Evolutionary conservation across 2,329 filamentous ascomycete genomes (phyloP).

Genomic region (Penicillium sp.): DNA sequence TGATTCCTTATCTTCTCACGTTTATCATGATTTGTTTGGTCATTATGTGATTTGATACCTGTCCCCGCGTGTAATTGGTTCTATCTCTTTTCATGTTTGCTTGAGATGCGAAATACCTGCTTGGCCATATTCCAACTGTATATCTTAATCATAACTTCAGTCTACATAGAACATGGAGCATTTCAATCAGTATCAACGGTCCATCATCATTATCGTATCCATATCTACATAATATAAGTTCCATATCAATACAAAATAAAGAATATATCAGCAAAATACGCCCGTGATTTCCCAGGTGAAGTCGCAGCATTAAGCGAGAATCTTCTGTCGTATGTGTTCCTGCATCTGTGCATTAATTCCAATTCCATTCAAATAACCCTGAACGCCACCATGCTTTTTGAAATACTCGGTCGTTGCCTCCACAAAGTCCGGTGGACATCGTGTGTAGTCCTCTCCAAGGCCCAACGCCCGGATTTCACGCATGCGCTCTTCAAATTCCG

Average conservation of each 20-base stretch:
- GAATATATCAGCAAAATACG: neutral
- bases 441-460: slow-evolving; percentile 69
- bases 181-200: neutral
- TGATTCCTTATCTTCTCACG: neutral
- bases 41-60: slow-evolving; percentile 2
- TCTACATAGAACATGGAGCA: neutral
- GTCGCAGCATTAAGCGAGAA: slow-evolving; percentile 19
- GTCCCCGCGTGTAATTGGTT: neutral
- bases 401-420: slow-evolving; percentile 59
- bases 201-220: slow-evolving; percentile 11
- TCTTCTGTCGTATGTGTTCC: slow-evolving; percentile 30
- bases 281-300: neutral
- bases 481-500: slow-evolving; percentile 63
- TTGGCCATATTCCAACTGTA: neutral
- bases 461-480: slow-evolving; percentile 70
- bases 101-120: neutral
- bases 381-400: slow-evolving; percentile 59
- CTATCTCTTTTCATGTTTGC: neutral
- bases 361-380: slow-evolving; percentile 63
- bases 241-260: slow-evolving; percentile 11
- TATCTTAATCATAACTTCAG: neutral
- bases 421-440: slow-evolving; percentile 66
- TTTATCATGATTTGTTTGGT: neutral
- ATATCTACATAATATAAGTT: slow-evolving; percentile 9
- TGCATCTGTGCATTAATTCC: slow-evolving; percentile 55